Percentiles rank a stretch among this genome's conserved stretches.
Conservation (phyloP, 106 monocot species). For the Acorus gramineus region DNA sequence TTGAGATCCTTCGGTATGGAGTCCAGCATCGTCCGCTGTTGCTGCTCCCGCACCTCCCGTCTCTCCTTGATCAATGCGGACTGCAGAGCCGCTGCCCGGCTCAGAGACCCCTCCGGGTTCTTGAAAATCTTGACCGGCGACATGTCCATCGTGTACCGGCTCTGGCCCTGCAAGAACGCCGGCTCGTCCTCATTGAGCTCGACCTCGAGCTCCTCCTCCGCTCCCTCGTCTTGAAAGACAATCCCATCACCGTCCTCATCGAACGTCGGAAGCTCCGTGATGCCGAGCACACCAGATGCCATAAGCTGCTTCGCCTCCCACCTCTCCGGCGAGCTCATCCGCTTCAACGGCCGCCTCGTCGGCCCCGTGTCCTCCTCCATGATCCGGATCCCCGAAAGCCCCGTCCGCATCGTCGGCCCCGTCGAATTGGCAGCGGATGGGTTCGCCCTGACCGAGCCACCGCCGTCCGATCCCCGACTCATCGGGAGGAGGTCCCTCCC, state of each 20-base stretch:
- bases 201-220: slow-evolving; percentile 87
- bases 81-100: slow-evolving; percentile 85
- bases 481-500: slow-evolving; percentile 78
- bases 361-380: slow-evolving; percentile 34
- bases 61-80: slow-evolving; percentile 94
- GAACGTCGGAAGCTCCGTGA: slow-evolving; percentile 60
- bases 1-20: slow-evolving; percentile 97
- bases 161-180: slow-evolving; percentile 91
- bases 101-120: slow-evolving; percentile 91
- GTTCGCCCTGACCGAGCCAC: slow-evolving; percentile 37
- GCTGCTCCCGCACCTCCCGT: slow-evolving; percentile 89
- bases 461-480: slow-evolving; percentile 44
- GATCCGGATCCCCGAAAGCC: slow-evolving; percentile 71
- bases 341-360: slow-evolving; percentile 71
- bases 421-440: slow-evolving; percentile 31
- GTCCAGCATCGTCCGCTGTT: slow-evolving; percentile 91
- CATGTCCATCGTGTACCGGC: slow-evolving; percentile 84
- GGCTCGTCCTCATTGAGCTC: slow-evolving; percentile 97
- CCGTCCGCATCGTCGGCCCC: slow-evolving; percentile 35
- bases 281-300: slow-evolving; percentile 73
- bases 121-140: slow-evolving; percentile 97
- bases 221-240: slow-evolving; percentile 88
- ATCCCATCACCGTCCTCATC: slow-evolving; percentile 87
- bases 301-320: slow-evolving; percentile 96
- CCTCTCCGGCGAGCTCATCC: slow-evolving; percentile 93